Base-by-base conservation (phyloP, 2,329 filamentous ascomycete genomes). In the Colletotrichum cuscutae region DNA sequence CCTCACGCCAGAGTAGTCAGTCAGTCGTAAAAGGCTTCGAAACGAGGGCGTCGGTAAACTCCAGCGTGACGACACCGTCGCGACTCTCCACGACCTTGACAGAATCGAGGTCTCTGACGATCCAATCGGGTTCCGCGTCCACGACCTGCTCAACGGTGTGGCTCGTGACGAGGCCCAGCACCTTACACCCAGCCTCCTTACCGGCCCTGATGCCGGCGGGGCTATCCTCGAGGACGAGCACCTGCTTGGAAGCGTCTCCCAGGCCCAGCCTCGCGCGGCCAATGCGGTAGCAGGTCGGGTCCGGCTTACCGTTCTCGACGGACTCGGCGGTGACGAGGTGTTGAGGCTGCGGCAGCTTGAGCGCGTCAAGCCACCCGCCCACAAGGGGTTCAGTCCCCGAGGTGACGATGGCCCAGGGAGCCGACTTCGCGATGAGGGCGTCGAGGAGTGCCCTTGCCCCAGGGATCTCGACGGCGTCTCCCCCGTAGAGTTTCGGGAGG, bases 201-300 rank as follows among this genome's bases (percentile, higher is more conserved):
- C 95, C 95, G 32, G 95, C 91, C 75, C 85, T 87, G 79, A 98
- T 94, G 5, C 95, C 95, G 8, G 95, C 94, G 5, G 95, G 95
- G 68, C 94, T 94, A 84, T 98, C 95, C 84, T 98, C 95, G 49
- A 98, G 84, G 61, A 98, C 95, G 68, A 98, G 86, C 56, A 96
- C 83, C 37, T 84, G 82, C 66, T 83, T 87, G 32, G 84, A 82
- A 15, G 80, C 79, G 42, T 84, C 85, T 24, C 86, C 80, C 24
- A 91, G 81, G 1, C 86, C 87, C 19, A 95, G 86, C 74, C 88
- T 88, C 76, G 89, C 85, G 59, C 90, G 89, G 19, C 93, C 94
- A 64, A 95, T 86, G 63, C 86, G 81, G 81, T 95, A 96, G 84
- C 93, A 94, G 15, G 88, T 83, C 30, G 94, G 94, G 81, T 95